These are phyloP conservation scores for Leptographium flavum DNA, from an alignment of 2,329 filamentous ascomycete species.

Conservation along the genomic window DNA sequence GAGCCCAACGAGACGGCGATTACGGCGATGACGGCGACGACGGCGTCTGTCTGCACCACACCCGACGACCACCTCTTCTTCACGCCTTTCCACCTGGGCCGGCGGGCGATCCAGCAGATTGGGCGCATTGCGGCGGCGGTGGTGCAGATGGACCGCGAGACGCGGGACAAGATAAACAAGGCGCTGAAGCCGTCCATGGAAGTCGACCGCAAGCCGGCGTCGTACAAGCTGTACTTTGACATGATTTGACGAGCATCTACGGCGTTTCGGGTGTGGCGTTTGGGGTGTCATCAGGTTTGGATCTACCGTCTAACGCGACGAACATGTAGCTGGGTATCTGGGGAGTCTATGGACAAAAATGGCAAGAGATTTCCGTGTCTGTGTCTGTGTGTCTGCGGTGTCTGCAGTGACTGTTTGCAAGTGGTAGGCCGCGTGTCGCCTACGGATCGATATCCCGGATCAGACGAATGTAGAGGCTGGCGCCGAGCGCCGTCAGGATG, in stretches of 20 bases:
- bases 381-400: no score
- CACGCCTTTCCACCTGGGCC: slow-evolving; percentile 31
- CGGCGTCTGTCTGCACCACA: slow-evolving; percentile 21
- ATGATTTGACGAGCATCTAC: background rate
- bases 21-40: background rate
- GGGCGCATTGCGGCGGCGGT: slow-evolving; percentile 6
- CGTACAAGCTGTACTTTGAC: slow-evolving; percentile 6
- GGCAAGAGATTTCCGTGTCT: no score
- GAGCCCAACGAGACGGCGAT: background rate
- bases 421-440: no score
- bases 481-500: slow-evolving; percentile 40
- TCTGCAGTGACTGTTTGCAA: no score
- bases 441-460: slow-evolving; percentile 16
- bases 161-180: slow-evolving; percentile 1
- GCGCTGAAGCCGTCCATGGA: background rate
- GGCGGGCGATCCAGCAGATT: slow-evolving; percentile 17
- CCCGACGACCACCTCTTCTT: slow-evolving; percentile 37
- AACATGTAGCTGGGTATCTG: no score
- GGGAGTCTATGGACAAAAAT: no score
- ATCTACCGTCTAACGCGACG: no score
- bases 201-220: slow-evolving; percentile 1
- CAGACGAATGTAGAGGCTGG: slow-evolving; percentile 26
- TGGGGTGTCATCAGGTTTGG: background rate
- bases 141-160: slow-evolving; percentile 1
- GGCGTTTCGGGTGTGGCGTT: background rate